Base-by-base conservation (phyloP, 495 filamentous ascomycete species). In the Parmelia sp. region DNA sequence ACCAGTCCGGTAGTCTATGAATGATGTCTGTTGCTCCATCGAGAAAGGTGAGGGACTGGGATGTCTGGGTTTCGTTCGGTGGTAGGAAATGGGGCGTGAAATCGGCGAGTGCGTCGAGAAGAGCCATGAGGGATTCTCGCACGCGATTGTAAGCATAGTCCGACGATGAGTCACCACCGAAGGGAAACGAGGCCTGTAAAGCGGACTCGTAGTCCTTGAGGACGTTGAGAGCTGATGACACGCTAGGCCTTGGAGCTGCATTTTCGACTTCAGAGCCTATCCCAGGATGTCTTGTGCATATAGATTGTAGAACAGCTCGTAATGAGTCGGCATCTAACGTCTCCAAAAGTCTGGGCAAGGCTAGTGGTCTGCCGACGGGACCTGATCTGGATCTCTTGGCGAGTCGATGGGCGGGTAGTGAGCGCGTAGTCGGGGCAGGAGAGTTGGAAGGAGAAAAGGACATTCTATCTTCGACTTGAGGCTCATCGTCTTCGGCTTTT, bases 71-170 rank as follows among this genome's bases (percentile, higher is more conserved):
- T 74, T 98, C 94, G 67, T 90, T 86, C 0, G 94, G 94, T 15
- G 94, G 95, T 6, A 98, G 86, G 69, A 94, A 98, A 73, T 96
- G 91, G 14, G 91, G 91, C 5, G 91, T 96, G 72, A 92, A 98
- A 69, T 98, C 94, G 70, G 86, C 86, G 61, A 98, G 80, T 55
- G 94, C 91, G 65, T 97, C 91, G 59, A 96, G 82, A 40, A 98
- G 85, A 29, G 89, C 86, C 35, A 83, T 77, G 4, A 98, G 82
- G 45, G 88, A 84, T 68, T 92, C 89, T 58, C 87, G 88, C 36
- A 97, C 92, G 71, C 94, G 86, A 74, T 96, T 95, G 72, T 96
- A 97, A 29, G 91, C 86, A 76, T 98, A 98, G 67, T 97, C 95
- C 31, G 91, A 93, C 62, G 84, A 87, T 42, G 85, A 81, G 57